Evolutionary conservation across 2,329 filamentous ascomycete genomes (phyloP), one percentile per base, ranked within the genome.

Genomic region (Stenocarpella maydis): DNA sequence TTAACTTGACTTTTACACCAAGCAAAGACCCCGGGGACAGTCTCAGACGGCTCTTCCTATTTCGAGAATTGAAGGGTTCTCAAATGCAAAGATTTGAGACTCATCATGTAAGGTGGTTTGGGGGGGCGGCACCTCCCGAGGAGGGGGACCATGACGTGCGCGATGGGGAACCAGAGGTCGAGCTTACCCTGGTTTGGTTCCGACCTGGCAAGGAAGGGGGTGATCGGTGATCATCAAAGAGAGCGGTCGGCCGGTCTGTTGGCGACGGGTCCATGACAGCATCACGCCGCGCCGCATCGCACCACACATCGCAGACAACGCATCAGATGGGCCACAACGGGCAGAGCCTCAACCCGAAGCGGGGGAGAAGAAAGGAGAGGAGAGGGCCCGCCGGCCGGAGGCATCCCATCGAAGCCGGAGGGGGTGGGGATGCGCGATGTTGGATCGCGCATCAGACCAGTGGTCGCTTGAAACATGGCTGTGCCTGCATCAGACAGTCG

Each of bases 31-130:
- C 69, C 72, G 72, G 71, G 70, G 73, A 72, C 72, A 73, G 77
- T 78, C 79, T 81, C 79, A 81, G 78, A 81, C 79, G 80, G 80
- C 80, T 81, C 80, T 81, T 81, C 80, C 80, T 81, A 78, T 74
- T 74, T 69, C 69, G 70, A 75, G 71, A 76, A 28, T 68, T 71
- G 19, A 47, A 75, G 77, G 76, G 78, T 78, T 77, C 76, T 76
- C 75, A 79, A 78, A 71, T 49, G 19, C 41, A 28, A 60, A 71
- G 72, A 71, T 75, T 63, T 63, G 73, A 69, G 76, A 67, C 74
- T 81, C 78, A 81, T 81, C 79, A 80, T 80, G 12, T n/a, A 63
- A 21, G 43, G 41, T 45, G 55, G 55, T 60, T 47, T 41, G n/a
- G 28, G 14, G 19, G 68, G n/a, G 37, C 45, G 34, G 53, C 47